phyloP scores from a whole-genome alignment of 257 asterid species.

The Petunia axillaris region DNA sequence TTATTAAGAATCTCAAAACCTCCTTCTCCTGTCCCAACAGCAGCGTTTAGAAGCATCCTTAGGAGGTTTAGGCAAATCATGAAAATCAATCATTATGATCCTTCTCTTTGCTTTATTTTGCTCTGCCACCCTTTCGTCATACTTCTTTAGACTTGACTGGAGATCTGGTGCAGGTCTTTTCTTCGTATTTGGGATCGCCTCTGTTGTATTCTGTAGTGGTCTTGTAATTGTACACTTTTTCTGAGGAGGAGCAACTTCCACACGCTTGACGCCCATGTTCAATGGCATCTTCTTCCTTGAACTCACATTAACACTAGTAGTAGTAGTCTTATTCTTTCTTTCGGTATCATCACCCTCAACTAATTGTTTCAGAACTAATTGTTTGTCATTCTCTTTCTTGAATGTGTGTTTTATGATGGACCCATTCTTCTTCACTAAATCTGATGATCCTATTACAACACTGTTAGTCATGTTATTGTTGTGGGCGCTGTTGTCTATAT shows the following conservation, averaged over 20 bases:
- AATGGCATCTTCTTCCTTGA: neutral
- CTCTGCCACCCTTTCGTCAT: neutral
- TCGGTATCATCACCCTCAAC: neutral
- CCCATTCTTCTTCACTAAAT: neutral
- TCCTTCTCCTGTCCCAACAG: constrained; percentile 5
- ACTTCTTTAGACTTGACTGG: neutral
- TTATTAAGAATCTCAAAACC: neutral
- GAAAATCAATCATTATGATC: neutral
- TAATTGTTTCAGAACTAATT: neutral
- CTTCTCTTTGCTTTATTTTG: neutral
- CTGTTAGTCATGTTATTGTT: neutral
- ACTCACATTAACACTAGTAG: neutral
- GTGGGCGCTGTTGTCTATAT: no score
- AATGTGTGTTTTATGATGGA: neutral
- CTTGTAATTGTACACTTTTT: neutral
- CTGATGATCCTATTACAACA: neutral
- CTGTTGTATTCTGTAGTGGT: neutral
- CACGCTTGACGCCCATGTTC: neutral
- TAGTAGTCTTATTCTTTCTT: neutral
- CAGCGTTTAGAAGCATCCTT: neutral
- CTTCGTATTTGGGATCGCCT: neutral
- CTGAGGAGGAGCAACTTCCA: neutral
- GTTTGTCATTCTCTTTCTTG: no score
- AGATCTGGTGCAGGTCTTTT: neutral
- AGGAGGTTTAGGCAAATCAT: neutral